Evolutionary conservation across 805 yeast genomes (phyloP).

Genomic region (Candida silvicultrix): DNA sequence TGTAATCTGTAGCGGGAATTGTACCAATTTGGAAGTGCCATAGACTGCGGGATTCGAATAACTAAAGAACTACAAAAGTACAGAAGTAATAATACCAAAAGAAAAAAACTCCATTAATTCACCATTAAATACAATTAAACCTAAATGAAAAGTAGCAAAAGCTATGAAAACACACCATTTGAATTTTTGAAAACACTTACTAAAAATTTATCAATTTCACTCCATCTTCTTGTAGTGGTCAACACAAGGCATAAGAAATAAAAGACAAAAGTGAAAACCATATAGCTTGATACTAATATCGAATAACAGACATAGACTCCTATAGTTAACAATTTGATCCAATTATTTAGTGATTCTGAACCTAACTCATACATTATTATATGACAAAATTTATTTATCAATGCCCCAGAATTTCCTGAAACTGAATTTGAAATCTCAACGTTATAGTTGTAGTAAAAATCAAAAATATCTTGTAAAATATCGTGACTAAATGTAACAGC

Average conservation of each 20-base stretch:
- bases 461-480: background rate
- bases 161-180: conserved; percentile 1
- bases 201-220: conserved; percentile 1
- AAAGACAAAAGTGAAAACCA: background rate
- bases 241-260: background rate
- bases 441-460: background rate
- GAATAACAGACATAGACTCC: conserved; percentile 1
- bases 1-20: too few species aligned
- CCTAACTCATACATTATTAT: background rate
- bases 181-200: background rate
- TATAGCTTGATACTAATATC: background rate
- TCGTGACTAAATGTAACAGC: background rate
- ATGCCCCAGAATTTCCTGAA: background rate
- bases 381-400: background rate
- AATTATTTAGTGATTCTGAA: background rate
- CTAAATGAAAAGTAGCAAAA: background rate
- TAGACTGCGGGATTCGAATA: too few species aligned
- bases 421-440: background rate
- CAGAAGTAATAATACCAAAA: too few species aligned
- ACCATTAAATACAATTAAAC: background rate
- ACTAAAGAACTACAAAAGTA: too few species aligned
- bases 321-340: background rate
- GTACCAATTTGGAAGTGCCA: too few species aligned
- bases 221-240: conserved; percentile 1
- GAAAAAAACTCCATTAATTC: too few species aligned